Percentiles rank a stretch among this genome's conserved stretches.
These are phyloP conservation scores for Saturnispora besseyi DNA, from an alignment of 805 yeast species.

Conservation along the genomic window DNA sequence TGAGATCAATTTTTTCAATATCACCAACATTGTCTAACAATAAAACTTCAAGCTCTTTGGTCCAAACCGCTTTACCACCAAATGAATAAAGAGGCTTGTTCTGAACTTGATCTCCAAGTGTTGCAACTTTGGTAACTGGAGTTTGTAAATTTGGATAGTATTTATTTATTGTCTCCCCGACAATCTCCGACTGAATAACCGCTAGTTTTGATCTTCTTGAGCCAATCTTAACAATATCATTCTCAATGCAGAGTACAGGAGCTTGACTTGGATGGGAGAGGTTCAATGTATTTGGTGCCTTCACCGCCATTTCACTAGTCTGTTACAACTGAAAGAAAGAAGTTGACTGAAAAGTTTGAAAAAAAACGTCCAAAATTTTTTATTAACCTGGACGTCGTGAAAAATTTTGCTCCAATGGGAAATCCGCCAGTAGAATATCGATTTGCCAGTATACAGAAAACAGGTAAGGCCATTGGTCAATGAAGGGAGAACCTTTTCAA, in stretches of 20 bases:
- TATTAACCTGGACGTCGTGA: background rate
- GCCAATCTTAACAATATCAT: conserved; percentile 46
- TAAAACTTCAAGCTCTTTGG: conserved; percentile 82
- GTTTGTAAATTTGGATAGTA: conserved; percentile 57
- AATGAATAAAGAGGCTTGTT: conserved; percentile 82
- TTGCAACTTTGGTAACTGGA: conserved; percentile 69
- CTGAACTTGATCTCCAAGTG: conserved; percentile 86
- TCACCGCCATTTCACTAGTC: conserved; percentile 3
- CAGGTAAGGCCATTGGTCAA: background rate
- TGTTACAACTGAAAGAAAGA: background rate
- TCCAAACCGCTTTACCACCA: conserved; percentile 96
- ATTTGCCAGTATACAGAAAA: background rate
- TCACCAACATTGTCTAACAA: conserved; percentile 55
- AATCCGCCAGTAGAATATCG: background rate
- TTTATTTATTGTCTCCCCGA: conserved; percentile 49
- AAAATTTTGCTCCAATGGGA: background rate
- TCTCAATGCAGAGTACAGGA: conserved; percentile 7
- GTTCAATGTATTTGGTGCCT: conserved; percentile 10
- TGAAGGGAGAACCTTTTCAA: too few relatives aligned
- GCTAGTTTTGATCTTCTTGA: conserved; percentile 88
- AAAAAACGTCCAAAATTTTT: conserved; percentile 2
- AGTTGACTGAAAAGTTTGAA: background rate
- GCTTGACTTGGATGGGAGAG: background rate
- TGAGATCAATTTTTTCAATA: conserved; percentile 67
- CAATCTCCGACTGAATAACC: conserved; percentile 72